These are phyloP conservation scores for Curvularia eragrostidis DNA, from an alignment of 2,329 filamentous ascomycete genomes.

Conservation along the genomic window DNA sequence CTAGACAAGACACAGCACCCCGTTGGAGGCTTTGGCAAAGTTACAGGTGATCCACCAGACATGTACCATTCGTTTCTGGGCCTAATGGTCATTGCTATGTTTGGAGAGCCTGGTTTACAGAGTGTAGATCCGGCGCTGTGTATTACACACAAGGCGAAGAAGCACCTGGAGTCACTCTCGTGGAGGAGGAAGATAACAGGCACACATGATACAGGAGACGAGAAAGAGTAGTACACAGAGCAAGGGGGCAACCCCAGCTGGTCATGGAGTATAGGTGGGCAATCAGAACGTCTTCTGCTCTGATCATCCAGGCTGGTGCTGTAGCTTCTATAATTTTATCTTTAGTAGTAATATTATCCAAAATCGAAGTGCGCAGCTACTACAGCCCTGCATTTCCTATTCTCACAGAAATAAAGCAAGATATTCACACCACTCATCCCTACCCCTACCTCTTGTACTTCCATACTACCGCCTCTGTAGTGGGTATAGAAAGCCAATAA, in stretches of 20 bases:
- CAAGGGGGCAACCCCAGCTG: conserved; percentile 7
- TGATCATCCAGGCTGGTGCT: background rate
- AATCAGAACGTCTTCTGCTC: conserved; percentile 3
- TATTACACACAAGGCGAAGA: conserved; percentile 66
- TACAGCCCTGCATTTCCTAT: background rate
- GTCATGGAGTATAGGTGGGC: conserved; percentile 11
- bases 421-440: background rate
- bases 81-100: conserved; percentile 76
- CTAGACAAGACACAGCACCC: conserved; percentile 85
- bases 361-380: background rate
- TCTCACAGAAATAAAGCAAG: background rate
- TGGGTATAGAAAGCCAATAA: too few species aligned
- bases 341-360: background rate
- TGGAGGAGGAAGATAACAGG: conserved; percentile 44
- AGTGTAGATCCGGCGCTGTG: conserved; percentile 78
- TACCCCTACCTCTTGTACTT: background rate
- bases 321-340: background rate
- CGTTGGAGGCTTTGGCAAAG: conserved; percentile 63
- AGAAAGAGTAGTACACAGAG: background rate
- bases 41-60: conserved; percentile 61
- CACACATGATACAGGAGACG: conserved; percentile 2
- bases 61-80: conserved; percentile 91
- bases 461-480: too few species aligned
- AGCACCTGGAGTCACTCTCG: conserved; percentile 44
- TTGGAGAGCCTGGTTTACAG: conserved; percentile 73